Percentiles rank a stretch among this genome's conserved stretches.
These are phyloP conservation scores for Groenewaldozyma tartarivorans DNA, from an alignment of 805 yeast species.

Conservation along the genomic window DNA sequence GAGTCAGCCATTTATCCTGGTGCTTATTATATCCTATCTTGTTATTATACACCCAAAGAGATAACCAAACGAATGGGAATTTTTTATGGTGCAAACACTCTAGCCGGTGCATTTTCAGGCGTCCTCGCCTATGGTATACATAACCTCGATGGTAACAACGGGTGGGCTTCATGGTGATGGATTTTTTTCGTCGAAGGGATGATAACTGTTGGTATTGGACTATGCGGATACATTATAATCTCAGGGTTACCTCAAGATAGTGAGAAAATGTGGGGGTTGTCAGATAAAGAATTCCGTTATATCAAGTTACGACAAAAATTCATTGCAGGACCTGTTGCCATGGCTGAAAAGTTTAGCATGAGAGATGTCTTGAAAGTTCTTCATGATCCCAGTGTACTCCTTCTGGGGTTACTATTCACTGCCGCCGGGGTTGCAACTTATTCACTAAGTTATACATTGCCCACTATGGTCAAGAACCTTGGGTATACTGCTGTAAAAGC, in stretches of 20 bases:
- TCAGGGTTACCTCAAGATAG: too few species aligned
- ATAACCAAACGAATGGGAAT: slow-evolving; percentile 21
- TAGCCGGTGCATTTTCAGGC: slow-evolving; percentile 53
- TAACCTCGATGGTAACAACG: slow-evolving; percentile 28
- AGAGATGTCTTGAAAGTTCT: slow-evolving; percentile 8
- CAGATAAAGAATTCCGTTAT: slow-evolving; percentile 24
- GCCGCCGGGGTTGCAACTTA: slow-evolving; percentile 20
- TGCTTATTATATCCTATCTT: slow-evolving; percentile 23
- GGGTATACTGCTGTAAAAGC: slow-evolving; percentile 34
- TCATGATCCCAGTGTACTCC: slow-evolving; percentile 10
- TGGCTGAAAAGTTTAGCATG: slow-evolving; percentile 4
- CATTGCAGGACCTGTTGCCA: slow-evolving; percentile 8
- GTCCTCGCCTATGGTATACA: slow-evolving; percentile 35
- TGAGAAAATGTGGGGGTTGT: slow-evolving; percentile 40
- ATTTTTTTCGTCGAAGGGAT: slow-evolving; percentile 39
- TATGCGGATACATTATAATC: slow-evolving; percentile 23
- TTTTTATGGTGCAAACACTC: slow-evolving; percentile 25
- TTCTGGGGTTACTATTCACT: slow-evolving; percentile 18
- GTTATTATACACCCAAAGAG: slow-evolving; percentile 25
- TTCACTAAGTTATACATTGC: slow-evolving; percentile 40
- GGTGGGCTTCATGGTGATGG: slow-evolving; percentile 35
- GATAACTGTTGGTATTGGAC: slow-evolving; percentile 33
- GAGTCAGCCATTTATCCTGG: slow-evolving; percentile 28
- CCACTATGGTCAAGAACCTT: slow-evolving; percentile 36
- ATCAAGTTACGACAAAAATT: slow-evolving; percentile 12